A percentile compares a stretch with the other conserved stretches of the same genome.
phyloP scores from a whole-genome alignment of 768 basidiomycete species.

The Hysterangium stoloniferum region DNA sequence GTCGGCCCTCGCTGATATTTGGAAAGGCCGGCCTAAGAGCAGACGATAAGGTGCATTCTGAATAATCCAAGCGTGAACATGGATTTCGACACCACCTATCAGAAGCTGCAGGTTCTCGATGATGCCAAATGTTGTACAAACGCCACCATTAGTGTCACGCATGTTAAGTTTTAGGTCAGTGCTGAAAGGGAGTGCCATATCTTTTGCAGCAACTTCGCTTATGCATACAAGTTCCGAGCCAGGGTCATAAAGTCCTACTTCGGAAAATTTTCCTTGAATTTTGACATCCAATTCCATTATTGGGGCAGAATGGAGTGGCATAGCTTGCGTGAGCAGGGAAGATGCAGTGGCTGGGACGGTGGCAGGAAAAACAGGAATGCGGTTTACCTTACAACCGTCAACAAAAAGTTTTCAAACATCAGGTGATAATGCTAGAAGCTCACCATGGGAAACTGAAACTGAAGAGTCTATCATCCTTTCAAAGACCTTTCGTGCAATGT shows the following conservation, averaged over 20 bases:
- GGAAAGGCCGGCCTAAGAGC: conserved; percentile 3
- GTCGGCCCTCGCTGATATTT: conserved; percentile 8
- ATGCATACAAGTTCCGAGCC: conserved; percentile 8
- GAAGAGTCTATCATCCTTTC: too few species aligned
- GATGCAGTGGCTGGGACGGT: too few species aligned
- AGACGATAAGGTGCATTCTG: conserved; percentile 2
- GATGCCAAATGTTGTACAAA: conserved; percentile 2
- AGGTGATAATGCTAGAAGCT: too few species aligned
- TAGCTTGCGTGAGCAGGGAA: not conserved
- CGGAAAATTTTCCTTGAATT: not conserved
- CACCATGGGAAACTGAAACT: too few species aligned
- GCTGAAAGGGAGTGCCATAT: not conserved
- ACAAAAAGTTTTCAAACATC: too few species aligned
- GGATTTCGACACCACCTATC: not conserved
- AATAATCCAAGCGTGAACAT: conserved; percentile 7
- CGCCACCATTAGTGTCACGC: conserved; percentile 2
- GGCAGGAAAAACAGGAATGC: too few species aligned
- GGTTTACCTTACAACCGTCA: too few species aligned
- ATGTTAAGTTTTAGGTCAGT: not conserved
- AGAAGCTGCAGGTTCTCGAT: conserved; percentile 9
- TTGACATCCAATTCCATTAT: conserved; percentile 1
- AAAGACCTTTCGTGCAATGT: too few species aligned
- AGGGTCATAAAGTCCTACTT: not conserved
- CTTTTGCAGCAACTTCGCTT: not conserved
- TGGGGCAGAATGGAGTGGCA: not conserved